Base-by-base conservation (phyloP, 768 basidiomycete genomes). In the Termitomyces sp. region DNA sequence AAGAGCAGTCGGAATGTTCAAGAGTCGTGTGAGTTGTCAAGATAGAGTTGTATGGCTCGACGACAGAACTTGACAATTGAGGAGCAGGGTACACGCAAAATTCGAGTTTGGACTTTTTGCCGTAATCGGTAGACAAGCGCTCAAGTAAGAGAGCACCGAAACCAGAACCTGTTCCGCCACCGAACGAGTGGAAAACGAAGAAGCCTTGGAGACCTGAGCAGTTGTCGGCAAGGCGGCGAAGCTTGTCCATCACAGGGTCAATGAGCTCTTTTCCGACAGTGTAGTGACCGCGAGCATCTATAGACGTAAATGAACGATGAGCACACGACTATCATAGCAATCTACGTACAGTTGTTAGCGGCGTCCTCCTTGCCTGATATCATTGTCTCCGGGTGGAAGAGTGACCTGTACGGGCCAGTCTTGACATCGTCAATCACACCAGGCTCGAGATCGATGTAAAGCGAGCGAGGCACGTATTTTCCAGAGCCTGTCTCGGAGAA, bases 161-260 rank as follows among this genome's bases (percentile, higher is more conserved):
- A 70, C 97, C 97, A 61, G 97, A 99, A 69, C 97, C 97, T 71
- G 97, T 98, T 75, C 97, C 97, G 71, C 97, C 97, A 72, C 97
- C 97, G 72, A 99, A 98, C 20, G 97, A 98, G 80, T 98, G 97
- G 87, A 98, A 98, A 70, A 98, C 93, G 71, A 98, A 98, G 87
- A 99, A 99, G 68, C 97, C 97, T 77, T 99, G 97, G 47, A 99
- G 87, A 72, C 97, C 97, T 52, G 87, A 85, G 79, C 96, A 98
- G 78, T 97, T 97, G 77, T 99, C 97, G 54, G 95, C 93, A 62
- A 99, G 86, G 66, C 93, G 90, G 72, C 97, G 92, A 66, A 98
- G 80, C 75, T 93, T 95, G 78, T 99, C 97, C 87, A 98, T 91
- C 57, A 97, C 95, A 47, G 83, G 83, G 77, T 99, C 97, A 61